Evolutionary conservation across 306 rosid species (phyloP), one percentile per base, ranked within the genome.

Genomic region (Ceratonia siliqua): DNA sequence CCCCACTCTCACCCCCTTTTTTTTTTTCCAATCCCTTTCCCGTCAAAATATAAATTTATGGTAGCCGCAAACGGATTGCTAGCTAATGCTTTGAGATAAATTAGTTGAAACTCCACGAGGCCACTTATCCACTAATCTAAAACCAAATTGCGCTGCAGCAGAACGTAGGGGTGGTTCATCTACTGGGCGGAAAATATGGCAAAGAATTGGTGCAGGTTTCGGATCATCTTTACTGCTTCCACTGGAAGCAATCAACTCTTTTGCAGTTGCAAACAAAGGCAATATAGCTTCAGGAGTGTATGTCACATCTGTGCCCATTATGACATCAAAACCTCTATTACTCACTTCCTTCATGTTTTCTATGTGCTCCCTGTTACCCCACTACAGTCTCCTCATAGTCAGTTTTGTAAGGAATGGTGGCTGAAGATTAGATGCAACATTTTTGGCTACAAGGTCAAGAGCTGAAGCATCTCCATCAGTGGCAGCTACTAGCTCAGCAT

Each of bases 381-480:
- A 88, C 48, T 83, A 75, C 30, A 88, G 77, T 68, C 42, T 83
- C 78, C 45, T 70, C 2, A 67, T 58, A 32, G 35, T 64, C 7
- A 81, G 42, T 76, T 81, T 87, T 57, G 65, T n/a, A n/a, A 80
- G 66, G 30, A 70, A 71, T n/a, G 81, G 82, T 5, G 81, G 78
- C 49, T 68, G 79, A 13, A 89, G 83, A 75, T 93, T 93, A 0
- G 90, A 81, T 20, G 74, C 76, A 66, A 93, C 81, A 24, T 93
- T 93, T 82, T 80, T 85, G 35, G 74, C 50, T 22, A 90, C 76
- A 6, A 90, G 86, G 62, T 86, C 74, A 9, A 92, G 94, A 15
- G 95, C 79, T 39, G 63, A 78, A 21, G 73, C 48, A 80, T 93
- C 98, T 74, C 96, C 98, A 24, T 93, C 98, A 0, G 98, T 93